A percentile compares a stretch with the other conserved stretches of the same genome.
Evolutionary conservation across 257 asterid genomes (phyloP).

Genomic region (Buddleja alternifolia): DNA sequence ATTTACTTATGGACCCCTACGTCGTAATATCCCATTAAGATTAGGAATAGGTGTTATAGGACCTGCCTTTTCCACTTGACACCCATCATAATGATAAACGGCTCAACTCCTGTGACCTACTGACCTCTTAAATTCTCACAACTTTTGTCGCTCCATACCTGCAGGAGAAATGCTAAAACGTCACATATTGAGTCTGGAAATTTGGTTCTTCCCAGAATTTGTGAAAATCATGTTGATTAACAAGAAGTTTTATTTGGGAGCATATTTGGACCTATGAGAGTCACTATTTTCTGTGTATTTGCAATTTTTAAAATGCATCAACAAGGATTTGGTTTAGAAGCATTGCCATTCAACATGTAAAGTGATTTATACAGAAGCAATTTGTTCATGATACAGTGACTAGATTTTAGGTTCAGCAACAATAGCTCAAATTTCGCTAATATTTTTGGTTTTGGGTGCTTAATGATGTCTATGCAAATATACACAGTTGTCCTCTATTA

Average conservation of each 20-base stretch:
- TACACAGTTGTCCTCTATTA: not conserved
- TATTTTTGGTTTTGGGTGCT: not conserved
- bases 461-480: not conserved
- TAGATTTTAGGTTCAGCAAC: not conserved
- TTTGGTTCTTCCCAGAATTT: too few relatives aligned
- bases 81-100: too few relatives aligned
- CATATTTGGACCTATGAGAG: not conserved
- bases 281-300: constrained; percentile 3
- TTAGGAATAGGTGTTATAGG: too few relatives aligned
- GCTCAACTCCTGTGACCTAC: too few relatives aligned
- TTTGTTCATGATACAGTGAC: constrained; percentile 8
- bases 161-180: too few relatives aligned
- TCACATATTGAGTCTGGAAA: too few relatives aligned
- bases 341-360: not conserved
- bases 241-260: not conserved
- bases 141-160: too few relatives aligned
- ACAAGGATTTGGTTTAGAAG: constrained; percentile 1
- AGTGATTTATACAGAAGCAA: constrained; percentile 13
- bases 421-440: not conserved
- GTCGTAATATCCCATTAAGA: too few relatives aligned
- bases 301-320: constrained; percentile 1
- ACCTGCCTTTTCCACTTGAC: too few relatives aligned
- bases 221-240: not conserved
- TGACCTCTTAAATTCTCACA: too few relatives aligned
- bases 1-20: too few relatives aligned